Percentiles rank a stretch among this genome's conserved stretches.
These are phyloP conservation scores for Cavenderia fasciculata DNA, from an alignment of 78 protist genomes.

Conservation along the genomic window DNA sequence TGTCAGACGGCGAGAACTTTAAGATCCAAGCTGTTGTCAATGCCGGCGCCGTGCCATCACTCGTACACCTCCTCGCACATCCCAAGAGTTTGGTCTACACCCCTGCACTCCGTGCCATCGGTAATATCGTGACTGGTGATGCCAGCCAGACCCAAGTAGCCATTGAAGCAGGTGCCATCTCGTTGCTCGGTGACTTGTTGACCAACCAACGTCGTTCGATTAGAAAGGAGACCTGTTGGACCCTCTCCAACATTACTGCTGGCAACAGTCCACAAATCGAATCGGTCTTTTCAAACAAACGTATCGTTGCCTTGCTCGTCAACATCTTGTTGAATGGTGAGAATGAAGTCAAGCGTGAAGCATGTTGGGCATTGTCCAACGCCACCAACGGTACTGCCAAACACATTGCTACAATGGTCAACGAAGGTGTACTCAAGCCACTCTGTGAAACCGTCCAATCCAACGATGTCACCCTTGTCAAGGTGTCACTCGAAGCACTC, in stretches of 20 bases:
- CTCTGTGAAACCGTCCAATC: constrained; percentile 33
- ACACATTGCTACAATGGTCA: constrained; percentile 61
- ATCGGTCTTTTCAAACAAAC: background rate
- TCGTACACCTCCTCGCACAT: constrained; percentile 87
- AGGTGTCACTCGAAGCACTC: constrained; percentile 92
- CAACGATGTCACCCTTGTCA: constrained; percentile 74
- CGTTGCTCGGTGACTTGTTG: constrained; percentile 39
- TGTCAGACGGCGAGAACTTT: constrained; percentile 93
- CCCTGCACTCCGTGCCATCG: constrained; percentile 97
- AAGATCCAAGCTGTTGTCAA: constrained; percentile 88
- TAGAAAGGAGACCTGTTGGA: constrained; percentile 98
- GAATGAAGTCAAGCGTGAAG: constrained; percentile 93
- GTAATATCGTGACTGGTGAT: constrained; percentile 98
- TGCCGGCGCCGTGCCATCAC: constrained; percentile 81
- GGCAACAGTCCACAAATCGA: constrained; percentile 89
- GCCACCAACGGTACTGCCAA: constrained; percentile 77
- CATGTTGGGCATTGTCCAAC: constrained; percentile 98
- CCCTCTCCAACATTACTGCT: constrained; percentile 98
- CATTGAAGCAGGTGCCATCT: constrained; percentile 82
- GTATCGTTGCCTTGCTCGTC: constrained; percentile 82
- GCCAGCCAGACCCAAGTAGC: constrained; percentile 95
- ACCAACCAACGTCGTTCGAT: constrained; percentile 32
- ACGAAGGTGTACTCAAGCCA: constrained; percentile 72
- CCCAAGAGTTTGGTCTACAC: constrained; percentile 81
- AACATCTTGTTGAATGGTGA: constrained; percentile 66